Base-by-base conservation (phyloP, 202 grass and related monocot species). In the Zizania palustris region DNA sequence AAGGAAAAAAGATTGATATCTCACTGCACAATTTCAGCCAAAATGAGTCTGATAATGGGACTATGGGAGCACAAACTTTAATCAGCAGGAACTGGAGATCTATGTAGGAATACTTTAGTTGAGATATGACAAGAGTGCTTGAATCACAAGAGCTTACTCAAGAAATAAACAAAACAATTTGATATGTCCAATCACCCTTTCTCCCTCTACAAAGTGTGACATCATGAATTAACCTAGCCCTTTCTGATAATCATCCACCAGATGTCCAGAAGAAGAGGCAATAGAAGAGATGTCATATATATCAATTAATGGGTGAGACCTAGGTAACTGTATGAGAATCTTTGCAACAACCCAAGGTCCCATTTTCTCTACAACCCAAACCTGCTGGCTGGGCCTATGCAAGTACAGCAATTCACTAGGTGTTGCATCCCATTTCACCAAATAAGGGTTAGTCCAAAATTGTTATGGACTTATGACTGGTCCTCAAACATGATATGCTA, bases 91-190 rank as follows among this genome's bases (percentile, higher is more conserved):
- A 51, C 19, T 18, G 20, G 36, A 40, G 35, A 44, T 72, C 57
- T 80, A 63, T 40, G 35, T 12, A 61, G 43, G 58, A 67, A 16
- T n/a, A 0, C 45, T 68, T 42, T 14, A 67, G 63, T 66, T 64
- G 45, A 53, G 45, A 54, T 68, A 69, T 21, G 39, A 37, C 36
- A 76, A 40, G 45, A 61, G 36, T 61, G 20, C 5, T 33, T 49
- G 42, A 63, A n/a, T 42, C 56, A 71, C 66, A 71, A 19, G 15
- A 71, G 67, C 45, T 71, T 71, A 81, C 35, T 81, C 78, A 81
- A 63, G 19, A 36, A 51, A 44, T 41, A 62, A 48, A 56, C 67
- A 62, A 33, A 28, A 81, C 63, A 66, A 45, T 81, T 63, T 63
- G 49, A 38, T 58, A 81, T 53, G 50, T 64, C 20, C 5, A 62